These are phyloP conservation scores for Cicer judaicum DNA, from an alignment of 306 rosid species.

Conservation along the genomic window DNA sequence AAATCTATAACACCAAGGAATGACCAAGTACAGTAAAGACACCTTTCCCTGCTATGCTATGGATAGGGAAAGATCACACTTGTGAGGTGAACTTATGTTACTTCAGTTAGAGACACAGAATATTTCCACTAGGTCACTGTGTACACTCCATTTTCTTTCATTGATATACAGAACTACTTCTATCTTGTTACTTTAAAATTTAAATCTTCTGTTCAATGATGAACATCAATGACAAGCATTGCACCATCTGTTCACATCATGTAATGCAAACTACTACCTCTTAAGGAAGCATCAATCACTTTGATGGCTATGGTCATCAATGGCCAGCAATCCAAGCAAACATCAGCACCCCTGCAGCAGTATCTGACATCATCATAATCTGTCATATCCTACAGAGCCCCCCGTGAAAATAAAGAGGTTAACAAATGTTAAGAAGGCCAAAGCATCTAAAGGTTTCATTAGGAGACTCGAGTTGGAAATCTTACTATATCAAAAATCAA, in stretches of 20 bases:
- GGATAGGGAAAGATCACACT: conserved; percentile 12
- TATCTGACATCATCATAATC: conserved; percentile 93
- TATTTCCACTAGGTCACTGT: conserved; percentile 13
- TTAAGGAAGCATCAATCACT: conserved; percentile 77
- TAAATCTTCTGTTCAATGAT: neutral
- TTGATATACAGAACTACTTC: neutral
- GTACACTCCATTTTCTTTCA: neutral
- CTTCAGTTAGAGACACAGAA: neutral
- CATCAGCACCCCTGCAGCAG: conserved; percentile 97
- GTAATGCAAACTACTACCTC: conserved; percentile 60
- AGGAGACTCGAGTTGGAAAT: neutral
- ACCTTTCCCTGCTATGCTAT: neutral
- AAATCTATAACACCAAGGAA: neutral
- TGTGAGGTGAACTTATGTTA: conserved; percentile 5
- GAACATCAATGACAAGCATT: conserved; percentile 5
- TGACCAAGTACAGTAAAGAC: neutral
- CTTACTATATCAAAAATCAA: conserved; percentile 89
- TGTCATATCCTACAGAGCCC: conserved; percentile 71
- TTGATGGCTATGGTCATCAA: conserved; percentile 90
- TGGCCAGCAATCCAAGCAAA: conserved; percentile 95
- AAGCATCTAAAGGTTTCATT: conserved; percentile 19
- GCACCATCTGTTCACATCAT: conserved; percentile 21
- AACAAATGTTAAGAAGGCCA: conserved; percentile 14
- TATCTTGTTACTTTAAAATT: neutral
- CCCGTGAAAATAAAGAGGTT: neutral